These are phyloP conservation scores for Phytomonas sp. DNA, from an alignment of 208 protist genomes.

Conservation along the genomic window DNA sequence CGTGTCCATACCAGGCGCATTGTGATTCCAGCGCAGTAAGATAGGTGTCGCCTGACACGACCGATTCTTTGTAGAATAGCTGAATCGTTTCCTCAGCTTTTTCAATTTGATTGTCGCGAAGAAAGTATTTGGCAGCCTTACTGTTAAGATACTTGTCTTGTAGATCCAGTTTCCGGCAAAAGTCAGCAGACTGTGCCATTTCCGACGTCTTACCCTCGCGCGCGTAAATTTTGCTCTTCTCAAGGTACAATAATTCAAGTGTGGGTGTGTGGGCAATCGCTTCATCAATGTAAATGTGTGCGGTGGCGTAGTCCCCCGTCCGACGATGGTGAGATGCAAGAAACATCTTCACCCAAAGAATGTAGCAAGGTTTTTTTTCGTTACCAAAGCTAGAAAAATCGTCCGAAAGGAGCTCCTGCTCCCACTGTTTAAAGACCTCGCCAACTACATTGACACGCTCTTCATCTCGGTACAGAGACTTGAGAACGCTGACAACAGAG, in stretches of 20 bases:
- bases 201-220: slow-evolving; percentile 64
- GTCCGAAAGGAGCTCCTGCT: slow-evolving; percentile 40
- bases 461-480: slow-evolving; percentile 83
- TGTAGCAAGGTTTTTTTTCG: slow-evolving; percentile 53
- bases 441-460: slow-evolving; percentile 66
- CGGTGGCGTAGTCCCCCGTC: slow-evolving; percentile 42
- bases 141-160: slow-evolving; percentile 95
- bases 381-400: slow-evolving; percentile 62
- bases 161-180: slow-evolving; percentile 90
- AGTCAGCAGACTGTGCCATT: slow-evolving; percentile 77
- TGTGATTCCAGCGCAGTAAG: slow-evolving; percentile 91
- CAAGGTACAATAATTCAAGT: slow-evolving; percentile 87
- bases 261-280: slow-evolving; percentile 95
- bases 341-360: slow-evolving; percentile 87
- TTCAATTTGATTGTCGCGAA: slow-evolving; percentile 77
- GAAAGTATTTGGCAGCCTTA: slow-evolving; percentile 89
- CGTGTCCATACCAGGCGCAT: slow-evolving; percentile 94
- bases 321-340: slow-evolving; percentile 87
- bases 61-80: slow-evolving; percentile 80
- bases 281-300: slow-evolving; percentile 76
- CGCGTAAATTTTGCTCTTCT: slow-evolving; percentile 85
- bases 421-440: slow-evolving; percentile 59
- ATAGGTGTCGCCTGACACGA: slow-evolving; percentile 51
- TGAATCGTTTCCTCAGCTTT: slow-evolving; percentile 82
- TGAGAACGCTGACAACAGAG: slow-evolving; percentile 90